These are phyloP conservation scores for Coemansia sp. DNA, from an alignment of 192 early-diverging fungal genomes.

Conservation along the genomic window DNA sequence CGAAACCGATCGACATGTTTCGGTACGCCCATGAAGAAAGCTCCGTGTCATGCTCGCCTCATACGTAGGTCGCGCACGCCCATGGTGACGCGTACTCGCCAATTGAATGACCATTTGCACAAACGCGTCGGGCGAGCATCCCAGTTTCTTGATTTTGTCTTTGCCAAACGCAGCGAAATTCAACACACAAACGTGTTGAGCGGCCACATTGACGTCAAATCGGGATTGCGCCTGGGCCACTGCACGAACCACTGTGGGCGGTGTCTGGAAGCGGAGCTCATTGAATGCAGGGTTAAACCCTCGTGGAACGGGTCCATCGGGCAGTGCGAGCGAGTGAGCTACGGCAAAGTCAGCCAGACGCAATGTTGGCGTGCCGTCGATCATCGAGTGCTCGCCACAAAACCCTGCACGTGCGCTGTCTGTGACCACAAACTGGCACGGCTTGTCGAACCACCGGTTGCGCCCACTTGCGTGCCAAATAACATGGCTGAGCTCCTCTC, in stretches of 20 bases:
- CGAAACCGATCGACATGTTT: constrained; percentile 83
- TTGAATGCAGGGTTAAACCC: constrained; percentile 18
- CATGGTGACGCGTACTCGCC: constrained; percentile 91
- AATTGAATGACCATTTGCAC: constrained; percentile 95
- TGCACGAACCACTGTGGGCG: constrained; percentile 55
- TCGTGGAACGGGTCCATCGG: constrained; percentile 49
- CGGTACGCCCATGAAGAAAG: constrained; percentile 93
- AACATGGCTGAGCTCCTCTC: constrained; percentile 82
- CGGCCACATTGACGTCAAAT: constrained; percentile 72
- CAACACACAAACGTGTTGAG: constrained; percentile 81
- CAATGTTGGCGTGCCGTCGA: constrained; percentile 94
- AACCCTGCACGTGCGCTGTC: constrained; percentile 97
- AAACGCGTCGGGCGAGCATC: constrained; percentile 76
- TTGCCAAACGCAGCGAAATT: constrained; percentile 92
- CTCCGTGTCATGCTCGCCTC: constrained; percentile 91
- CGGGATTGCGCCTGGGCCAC: constrained; percentile 68
- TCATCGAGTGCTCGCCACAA: constrained; percentile 89
- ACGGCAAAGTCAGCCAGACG: constrained; percentile 82
- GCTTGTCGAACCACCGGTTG: constrained; percentile 98
- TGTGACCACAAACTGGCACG: constrained; percentile 92
- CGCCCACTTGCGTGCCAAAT: constrained; percentile 95
- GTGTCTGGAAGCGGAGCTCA: constrained; percentile 71
- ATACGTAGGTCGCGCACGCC: constrained; percentile 78
- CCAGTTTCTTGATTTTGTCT: constrained; percentile 86
- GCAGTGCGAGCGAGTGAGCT: constrained; percentile 51